Conservation (phyloP, 352 stramenopile genomes). For the Phytophthora nicotianae region DNA sequence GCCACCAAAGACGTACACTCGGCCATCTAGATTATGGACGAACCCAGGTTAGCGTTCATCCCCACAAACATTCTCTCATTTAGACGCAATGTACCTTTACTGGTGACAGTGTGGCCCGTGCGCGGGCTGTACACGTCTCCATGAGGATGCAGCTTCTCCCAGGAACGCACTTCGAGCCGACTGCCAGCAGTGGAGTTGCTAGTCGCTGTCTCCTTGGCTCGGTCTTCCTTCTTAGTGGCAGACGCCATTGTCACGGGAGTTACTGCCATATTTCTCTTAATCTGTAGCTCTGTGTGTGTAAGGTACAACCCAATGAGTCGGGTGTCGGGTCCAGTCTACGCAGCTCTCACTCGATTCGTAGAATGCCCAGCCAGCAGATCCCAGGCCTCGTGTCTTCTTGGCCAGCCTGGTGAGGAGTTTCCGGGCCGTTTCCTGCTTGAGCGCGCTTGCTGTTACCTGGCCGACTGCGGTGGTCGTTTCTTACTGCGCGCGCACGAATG, state of each 20-base stretch:
- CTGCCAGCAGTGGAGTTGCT: constrained; percentile 18
- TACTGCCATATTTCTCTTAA: constrained; percentile 25
- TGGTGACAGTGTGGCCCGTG: constrained; percentile 86
- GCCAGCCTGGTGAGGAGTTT: constrained; percentile 23
- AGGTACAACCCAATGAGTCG: constrained; percentile 29
- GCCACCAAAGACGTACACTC: constrained; percentile 87
- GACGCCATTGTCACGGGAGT: constrained; percentile 17
- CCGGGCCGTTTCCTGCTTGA: constrained; percentile 28
- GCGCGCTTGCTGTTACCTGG: constrained; percentile 26
- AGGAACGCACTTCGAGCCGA: constrained; percentile 73
- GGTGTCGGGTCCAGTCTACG: constrained; percentile 39
- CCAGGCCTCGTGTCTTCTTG: constrained; percentile 17
- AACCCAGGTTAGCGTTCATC: constrained; percentile 4
- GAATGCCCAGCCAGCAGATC: constrained; percentile 33
- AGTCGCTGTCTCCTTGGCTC: constrained; percentile 5
- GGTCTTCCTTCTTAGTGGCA: constrained; percentile 16
- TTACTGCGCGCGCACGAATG: constrained; percentile 21
- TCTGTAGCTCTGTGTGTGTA: background rate
- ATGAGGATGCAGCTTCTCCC: constrained; percentile 73
- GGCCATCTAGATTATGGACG: constrained; percentile 45
- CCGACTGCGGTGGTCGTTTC: constrained; percentile 32
- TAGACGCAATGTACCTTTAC: constrained; percentile 49
- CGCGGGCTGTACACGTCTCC: constrained; percentile 85
- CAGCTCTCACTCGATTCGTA: constrained; percentile 41
- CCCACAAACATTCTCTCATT: background rate